A percentile compares a stretch with the other conserved stretches of the same genome.
Conservation (phyloP, 163 green algal genomes). For the Prototheca wickerhamii region DNA sequence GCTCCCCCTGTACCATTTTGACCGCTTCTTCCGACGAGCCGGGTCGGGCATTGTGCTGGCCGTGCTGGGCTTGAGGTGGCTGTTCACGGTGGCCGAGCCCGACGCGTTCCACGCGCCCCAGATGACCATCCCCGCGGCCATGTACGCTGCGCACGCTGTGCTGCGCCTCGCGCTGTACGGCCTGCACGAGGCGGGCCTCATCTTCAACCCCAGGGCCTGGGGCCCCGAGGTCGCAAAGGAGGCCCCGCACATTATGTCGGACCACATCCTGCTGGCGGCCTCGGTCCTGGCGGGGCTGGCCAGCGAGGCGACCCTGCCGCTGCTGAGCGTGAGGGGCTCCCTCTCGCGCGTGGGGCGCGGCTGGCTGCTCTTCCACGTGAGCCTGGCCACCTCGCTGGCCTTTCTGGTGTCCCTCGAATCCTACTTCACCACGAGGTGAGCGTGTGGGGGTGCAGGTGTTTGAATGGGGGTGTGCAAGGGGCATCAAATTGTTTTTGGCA, state of each 20-base stretch:
- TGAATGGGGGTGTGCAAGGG: neutral
- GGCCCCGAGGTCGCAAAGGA: slow-evolving; percentile 3
- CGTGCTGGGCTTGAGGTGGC: slow-evolving; percentile 8
- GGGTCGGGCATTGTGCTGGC: slow-evolving; percentile 14
- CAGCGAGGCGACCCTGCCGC: slow-evolving; percentile 12
- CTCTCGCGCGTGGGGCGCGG: neutral
- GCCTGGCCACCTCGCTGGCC: slow-evolving; percentile 5
- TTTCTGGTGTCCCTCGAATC: slow-evolving; percentile 16
- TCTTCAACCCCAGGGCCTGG: slow-evolving; percentile 5
- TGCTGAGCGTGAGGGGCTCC: neutral
- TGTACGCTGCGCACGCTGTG: slow-evolving; percentile 13
- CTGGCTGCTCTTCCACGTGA: neutral
- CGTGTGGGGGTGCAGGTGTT: too few relatives aligned
- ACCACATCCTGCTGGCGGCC: slow-evolving; percentile 28
- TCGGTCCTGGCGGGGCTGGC: slow-evolving; percentile 13
- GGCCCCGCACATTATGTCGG: slow-evolving; percentile 27
- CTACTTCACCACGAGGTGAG: slow-evolving; percentile 26
- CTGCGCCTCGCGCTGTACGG: slow-evolving; percentile 2
- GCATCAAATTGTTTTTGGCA: neutral
- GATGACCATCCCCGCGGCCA: neutral
- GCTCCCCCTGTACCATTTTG: slow-evolving; percentile 26
- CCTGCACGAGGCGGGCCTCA: slow-evolving; percentile 13
- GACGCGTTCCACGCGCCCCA: slow-evolving; percentile 8
- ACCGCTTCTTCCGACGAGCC: slow-evolving; percentile 14
- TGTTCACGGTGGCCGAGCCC: slow-evolving; percentile 7